These are phyloP conservation scores for Phytopythium chamaehyphon DNA, from an alignment of 352 stramenopile genomes.

Conservation along the genomic window DNA sequence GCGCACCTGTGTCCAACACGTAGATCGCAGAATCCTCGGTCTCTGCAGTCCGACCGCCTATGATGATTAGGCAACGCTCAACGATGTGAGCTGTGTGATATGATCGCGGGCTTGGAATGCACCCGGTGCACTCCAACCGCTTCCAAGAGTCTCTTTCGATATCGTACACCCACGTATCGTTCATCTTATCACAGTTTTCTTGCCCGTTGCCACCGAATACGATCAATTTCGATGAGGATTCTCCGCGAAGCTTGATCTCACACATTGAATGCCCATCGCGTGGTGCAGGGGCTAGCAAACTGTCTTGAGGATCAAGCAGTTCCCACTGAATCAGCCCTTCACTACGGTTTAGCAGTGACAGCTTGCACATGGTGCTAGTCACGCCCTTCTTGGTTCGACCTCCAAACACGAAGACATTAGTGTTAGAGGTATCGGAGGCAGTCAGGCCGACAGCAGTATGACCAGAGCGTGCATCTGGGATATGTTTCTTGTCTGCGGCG, in stretches of 20 bases:
- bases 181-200: slow-evolving; percentile 58
- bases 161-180: slow-evolving; percentile 69
- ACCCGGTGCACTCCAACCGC: slow-evolving; percentile 28
- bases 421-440: not conserved
- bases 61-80: slow-evolving; percentile 46
- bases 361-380: slow-evolving; percentile 36
- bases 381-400: slow-evolving; percentile 62
- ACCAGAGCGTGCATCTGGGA: slow-evolving; percentile 38
- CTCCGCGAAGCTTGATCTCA: slow-evolving; percentile 7
- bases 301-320: slow-evolving; percentile 2
- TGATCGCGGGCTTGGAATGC: slow-evolving; percentile 45
- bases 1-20: slow-evolving; percentile 42
- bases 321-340: slow-evolving; percentile 19
- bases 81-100: slow-evolving; percentile 65
- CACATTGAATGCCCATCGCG: slow-evolving; percentile 69
- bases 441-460: slow-evolving; percentile 38
- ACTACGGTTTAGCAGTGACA: slow-evolving; percentile 7
- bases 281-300: slow-evolving; percentile 24
- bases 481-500: slow-evolving; percentile 9
- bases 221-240: slow-evolving; percentile 19
- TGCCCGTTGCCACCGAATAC: slow-evolving; percentile 74
- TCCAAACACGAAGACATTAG: slow-evolving; percentile 45
- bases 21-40: slow-evolving; percentile 44
- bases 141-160: slow-evolving; percentile 29
- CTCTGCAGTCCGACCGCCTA: slow-evolving; percentile 50